Base-by-base conservation (phyloP, 23 red algal species). In the Chondrus crispus region DNA sequence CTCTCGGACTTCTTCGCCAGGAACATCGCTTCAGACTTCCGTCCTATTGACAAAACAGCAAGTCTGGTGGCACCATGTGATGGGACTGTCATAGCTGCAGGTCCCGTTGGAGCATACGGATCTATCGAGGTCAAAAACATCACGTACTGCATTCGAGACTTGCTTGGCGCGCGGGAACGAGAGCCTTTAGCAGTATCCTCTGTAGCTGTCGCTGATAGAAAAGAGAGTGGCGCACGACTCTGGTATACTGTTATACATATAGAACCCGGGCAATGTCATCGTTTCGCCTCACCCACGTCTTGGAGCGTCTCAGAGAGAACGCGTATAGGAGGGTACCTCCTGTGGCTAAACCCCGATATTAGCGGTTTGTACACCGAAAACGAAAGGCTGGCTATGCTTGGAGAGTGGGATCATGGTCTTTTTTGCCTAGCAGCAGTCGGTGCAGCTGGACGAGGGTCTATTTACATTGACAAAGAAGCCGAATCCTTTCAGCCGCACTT, bases 191-290 rank as follows among this genome's bases (percentile, higher is more conserved):
- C 87, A 11, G 72, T 66, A 19, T 57, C 72, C 20, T 62, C 87
- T 7, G 87, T 90, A 14, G 74, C 72, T 20, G 87, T 90, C 12
- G 71, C 87, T 22, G 71, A 79, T 70, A 50, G 54, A 51, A 13
- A 62, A 64, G 72, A 79, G 60, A 90, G 71, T 58, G 87, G 72
- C 46, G 32, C 38, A 37, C 47, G 87, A 22, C 44, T 90, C 9
- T 90, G 74, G 52, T 90, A 90, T 40, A 62, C 80, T 10, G 70
- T 81, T 43, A 81, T 90, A 63, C 87, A 81, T 90, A 79, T 90
- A 30, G 54, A 73, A 37, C 72, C 87, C 29, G 72, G 53, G 28
- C 32, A 90, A 5, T 68, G 72, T 14, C 87, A 90, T 57, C 39
- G 54, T 9, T 90, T 90, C 43, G 87, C 73, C 41, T 81, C 87